Evolutionary conservation across 495 filamentous ascomycete species (phyloP).

Genomic region (Cryomyces minteri): DNA sequence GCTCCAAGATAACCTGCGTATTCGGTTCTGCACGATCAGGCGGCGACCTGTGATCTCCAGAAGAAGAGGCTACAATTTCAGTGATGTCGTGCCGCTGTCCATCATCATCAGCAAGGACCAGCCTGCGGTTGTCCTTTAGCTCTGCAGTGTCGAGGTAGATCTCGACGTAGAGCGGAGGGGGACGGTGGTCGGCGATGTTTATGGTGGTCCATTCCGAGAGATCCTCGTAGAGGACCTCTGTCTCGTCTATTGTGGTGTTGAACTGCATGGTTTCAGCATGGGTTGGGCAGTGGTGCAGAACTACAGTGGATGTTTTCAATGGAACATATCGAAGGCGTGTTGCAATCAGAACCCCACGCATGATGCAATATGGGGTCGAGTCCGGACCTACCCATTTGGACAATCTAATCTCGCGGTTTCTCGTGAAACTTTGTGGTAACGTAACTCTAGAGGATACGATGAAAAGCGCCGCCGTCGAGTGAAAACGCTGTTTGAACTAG

Average conservation of each 20-base stretch:
- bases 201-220: slow-evolving; percentile 60
- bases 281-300: neutral
- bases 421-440: slow-evolving; percentile 39
- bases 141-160: slow-evolving; percentile 68
- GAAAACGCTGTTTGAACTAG: slow-evolving; percentile 50
- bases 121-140: slow-evolving; percentile 66
- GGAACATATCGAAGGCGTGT: too few species aligned
- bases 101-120: slow-evolving; percentile 72
- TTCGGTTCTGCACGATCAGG: slow-evolving; percentile 29
- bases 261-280: slow-evolving; percentile 36
- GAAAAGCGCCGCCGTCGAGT: slow-evolving; percentile 71
- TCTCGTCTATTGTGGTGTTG: slow-evolving; percentile 84
- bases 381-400: slow-evolving; percentile 78
- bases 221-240: slow-evolving; percentile 65
- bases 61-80: slow-evolving; percentile 54
- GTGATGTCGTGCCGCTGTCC: slow-evolving; percentile 85
- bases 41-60: slow-evolving; percentile 23
- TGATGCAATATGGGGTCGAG: neutral
- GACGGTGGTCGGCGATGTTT: slow-evolving; percentile 57
- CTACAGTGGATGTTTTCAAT: neutral
- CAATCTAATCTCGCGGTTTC: slow-evolving; percentile 43
- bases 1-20: slow-evolving; percentile 63
- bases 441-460: slow-evolving; percentile 64
- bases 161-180: slow-evolving; percentile 79
- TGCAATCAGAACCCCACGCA: neutral